Conservation (phyloP, 495 filamentous ascomycete species). For the Sabuloglossum arenarium region DNA sequence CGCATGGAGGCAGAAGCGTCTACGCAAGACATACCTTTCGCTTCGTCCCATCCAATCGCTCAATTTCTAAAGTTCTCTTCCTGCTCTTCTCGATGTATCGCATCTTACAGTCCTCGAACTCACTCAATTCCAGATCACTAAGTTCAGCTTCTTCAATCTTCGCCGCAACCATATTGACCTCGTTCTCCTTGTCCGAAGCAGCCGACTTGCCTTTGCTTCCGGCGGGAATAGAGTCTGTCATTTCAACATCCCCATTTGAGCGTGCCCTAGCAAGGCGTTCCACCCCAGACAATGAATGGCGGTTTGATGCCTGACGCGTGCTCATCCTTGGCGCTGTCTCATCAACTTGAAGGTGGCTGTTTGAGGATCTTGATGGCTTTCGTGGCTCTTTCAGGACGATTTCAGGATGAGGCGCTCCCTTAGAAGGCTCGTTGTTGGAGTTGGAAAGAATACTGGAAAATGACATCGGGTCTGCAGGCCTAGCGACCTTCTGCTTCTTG, state of each 20-base stretch:
- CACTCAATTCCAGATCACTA: constrained; percentile 43
- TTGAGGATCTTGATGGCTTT: constrained; percentile 8
- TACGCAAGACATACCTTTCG: constrained; percentile 25
- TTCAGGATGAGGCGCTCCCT: background rate
- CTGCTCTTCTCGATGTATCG: constrained; percentile 28
- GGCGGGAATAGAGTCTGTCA: background rate
- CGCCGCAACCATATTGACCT: constrained; percentile 39
- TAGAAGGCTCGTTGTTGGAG: constrained; percentile 34
- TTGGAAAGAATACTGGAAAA: constrained; percentile 76
- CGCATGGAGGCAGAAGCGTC: background rate
- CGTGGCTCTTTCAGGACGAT: constrained; percentile 9
- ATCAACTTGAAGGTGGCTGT: background rate
- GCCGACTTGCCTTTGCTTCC: background rate
- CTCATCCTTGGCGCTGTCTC: constrained; percentile 11
- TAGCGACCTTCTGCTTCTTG: constrained; percentile 31
- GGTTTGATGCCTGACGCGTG: constrained; percentile 30
- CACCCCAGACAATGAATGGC: constrained; percentile 12
- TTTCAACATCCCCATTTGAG: background rate
- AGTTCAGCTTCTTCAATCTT: constrained; percentile 46
- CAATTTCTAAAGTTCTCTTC: constrained; percentile 42
- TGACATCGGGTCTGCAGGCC: constrained; percentile 69
- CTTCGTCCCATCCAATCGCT: constrained; percentile 31
- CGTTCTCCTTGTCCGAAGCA: constrained; percentile 39
- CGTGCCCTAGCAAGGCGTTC: background rate
- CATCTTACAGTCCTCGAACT: constrained; percentile 35